Base-by-base conservation (phyloP, 2,329 filamentous ascomycete genomes). In the Phaeosphaeriaceae sp. region DNA sequence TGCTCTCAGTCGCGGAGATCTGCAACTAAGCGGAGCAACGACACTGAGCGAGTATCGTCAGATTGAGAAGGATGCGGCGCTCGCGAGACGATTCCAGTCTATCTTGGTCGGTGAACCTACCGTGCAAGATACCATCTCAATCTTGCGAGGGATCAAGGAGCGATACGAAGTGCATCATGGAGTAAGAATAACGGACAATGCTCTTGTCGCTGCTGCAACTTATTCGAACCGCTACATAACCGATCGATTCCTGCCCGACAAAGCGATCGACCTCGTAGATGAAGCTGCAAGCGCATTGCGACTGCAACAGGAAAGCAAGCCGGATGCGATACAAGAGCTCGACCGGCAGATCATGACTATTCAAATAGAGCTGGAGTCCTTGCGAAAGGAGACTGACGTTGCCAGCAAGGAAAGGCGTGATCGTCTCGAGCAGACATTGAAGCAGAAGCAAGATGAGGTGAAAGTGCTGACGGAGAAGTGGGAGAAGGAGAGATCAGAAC, bases 311-410 rank as follows among this genome's bases (percentile, higher is more conserved):
- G 95, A 99, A 77, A 97, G 92, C 68, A 98, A 97, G 69, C 95
- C 95, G 0, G 95, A 98, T 67, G 89, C 94, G 9, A 97, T 99
- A 33, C 92, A 96, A 80, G 88, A 90, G 51, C 86, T 98, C 1
- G 94, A 98, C 70, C 91, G 96, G 61, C 92, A 93, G 71, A 97
- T 98, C 59, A 96, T 97, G 87, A 98, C 94, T 0, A 92, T 98
- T 15, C 94, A 97, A 73, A 98, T 99, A 62, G 94, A 99, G 76
- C 84, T 98, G 0, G 95, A 98, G 75, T 97, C 93, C 60, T 80
- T 99, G 44, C 87, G 94, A 51, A 98, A 98, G 71, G 95, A 99
- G 76, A 96, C 89, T 11, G 95, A 99, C 67, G 84, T 97, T 49
- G 89, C 91, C 19, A 97, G 93, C 73, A 89, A 89, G 66, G 95